Base-by-base conservation (phyloP, 1,284 basidiomycete genomes). In the Leucoagaricus sp. region DNA sequence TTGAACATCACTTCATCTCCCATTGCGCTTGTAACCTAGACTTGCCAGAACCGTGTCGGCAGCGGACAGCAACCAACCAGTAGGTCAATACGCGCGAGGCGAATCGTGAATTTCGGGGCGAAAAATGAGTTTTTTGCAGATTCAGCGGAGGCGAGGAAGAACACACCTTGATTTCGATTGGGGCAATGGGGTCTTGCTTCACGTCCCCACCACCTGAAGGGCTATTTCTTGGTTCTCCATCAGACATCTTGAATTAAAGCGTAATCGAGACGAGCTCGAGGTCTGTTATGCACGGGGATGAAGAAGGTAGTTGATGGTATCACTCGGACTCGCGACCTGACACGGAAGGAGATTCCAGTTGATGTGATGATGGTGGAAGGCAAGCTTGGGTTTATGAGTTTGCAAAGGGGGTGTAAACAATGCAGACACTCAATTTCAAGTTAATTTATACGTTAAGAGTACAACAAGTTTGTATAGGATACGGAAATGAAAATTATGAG, bases 1-100 rank as follows among this genome's bases (percentile, higher is more conserved):
- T 98, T 98, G 85, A 98, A 98, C 76, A 94, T 96, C 42, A 98
- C 93, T 71, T 98, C 94, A 58, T 96, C 91, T 49, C 93, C 92
- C 23, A 81, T 75, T 38, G 89, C 83, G 58, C 85, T 88, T 49
- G 90, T 83, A 53, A 93, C 91, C 89, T 92, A 61, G 9, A 48
- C 15, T 31, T 15, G 23, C 33, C 33, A 25, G 21, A 9, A 36
- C 34, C 49, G 42, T 34, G 44, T 34, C 5, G 12, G 29, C 21
- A 19, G 10, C 25, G 12, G 12, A 34, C 4, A 5, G 15, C n/a
- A 12, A 21, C 12, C 5, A n/a, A 17, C 19, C 21, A 9, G 9
- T 23, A 5, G 17, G 33, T 53, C 42, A 21, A 26, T 15, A n/a
- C 25, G n/a, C 4, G 5, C 12, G 5, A 19, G 31, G 31, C 33